These are phyloP conservation scores for Globisporangium echinulatum DNA, from an alignment of 352 stramenopile species.

Conservation along the genomic window DNA sequence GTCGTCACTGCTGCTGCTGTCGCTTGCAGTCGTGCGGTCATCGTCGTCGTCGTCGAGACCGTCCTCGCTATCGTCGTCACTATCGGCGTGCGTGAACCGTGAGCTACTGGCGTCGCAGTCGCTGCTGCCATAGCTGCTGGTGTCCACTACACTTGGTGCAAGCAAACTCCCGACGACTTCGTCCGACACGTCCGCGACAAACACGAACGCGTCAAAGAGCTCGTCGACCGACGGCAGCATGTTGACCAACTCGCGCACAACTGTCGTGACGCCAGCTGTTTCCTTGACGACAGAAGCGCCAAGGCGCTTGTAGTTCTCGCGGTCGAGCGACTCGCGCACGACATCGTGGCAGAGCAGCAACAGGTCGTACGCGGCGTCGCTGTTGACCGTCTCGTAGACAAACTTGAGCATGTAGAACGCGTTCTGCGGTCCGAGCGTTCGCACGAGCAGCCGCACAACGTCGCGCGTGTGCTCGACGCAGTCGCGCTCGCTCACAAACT, in stretches of 20 bases:
- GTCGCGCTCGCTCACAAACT: conserved; percentile 49
- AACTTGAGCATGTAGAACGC: conserved; percentile 68
- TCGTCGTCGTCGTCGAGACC: background rate
- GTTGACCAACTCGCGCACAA: conserved; percentile 40
- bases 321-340: conserved; percentile 47
- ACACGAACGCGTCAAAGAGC: conserved; percentile 37
- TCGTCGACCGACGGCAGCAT: conserved; percentile 66
- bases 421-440: conserved; percentile 61
- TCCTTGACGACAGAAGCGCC: conserved; percentile 29
- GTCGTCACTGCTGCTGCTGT: conserved; percentile 14
- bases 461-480: conserved; percentile 41
- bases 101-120: no score
- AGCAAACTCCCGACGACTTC: conserved; percentile 37
- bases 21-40: conserved; percentile 2
- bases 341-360: conserved; percentile 66
- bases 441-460: conserved; percentile 43
- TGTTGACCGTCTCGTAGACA: conserved; percentile 68
- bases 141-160: background rate
- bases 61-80: conserved; percentile 6
- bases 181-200: conserved; percentile 58
- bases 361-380: conserved; percentile 59
- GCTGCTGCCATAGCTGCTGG: background rate
- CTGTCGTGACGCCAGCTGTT: conserved; percentile 34
- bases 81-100: conserved; percentile 33
- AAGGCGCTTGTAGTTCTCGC: conserved; percentile 52